A percentile compares a stretch with the other conserved stretches of the same genome.
Evolutionary conservation across 2,329 filamentous ascomycete genomes (phyloP).

Genomic region (Lecanicillium sp.): DNA sequence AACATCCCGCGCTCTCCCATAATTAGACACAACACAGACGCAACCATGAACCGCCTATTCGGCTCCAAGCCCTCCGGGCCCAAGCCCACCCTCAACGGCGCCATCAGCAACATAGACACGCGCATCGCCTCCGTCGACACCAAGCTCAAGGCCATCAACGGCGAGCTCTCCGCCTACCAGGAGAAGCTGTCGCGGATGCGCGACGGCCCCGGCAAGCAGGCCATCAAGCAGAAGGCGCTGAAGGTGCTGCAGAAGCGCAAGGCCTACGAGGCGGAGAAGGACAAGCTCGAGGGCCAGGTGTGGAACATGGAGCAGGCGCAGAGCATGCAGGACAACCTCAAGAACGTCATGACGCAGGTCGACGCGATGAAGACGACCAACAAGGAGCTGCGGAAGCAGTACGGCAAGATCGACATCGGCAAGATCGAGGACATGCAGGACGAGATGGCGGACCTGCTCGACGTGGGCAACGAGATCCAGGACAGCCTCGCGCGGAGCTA

Average conservation of each 20-base stretch:
- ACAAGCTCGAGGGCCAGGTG: constrained; percentile 87
- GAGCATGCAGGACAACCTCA: constrained; percentile 98
- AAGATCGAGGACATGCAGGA: constrained; percentile 97
- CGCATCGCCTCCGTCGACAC: constrained; percentile 86
- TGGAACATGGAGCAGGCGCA: constrained; percentile 99
- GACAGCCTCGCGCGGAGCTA: constrained; percentile 88
- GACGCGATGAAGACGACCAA: constrained; percentile 97
- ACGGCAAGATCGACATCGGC: constrained; percentile 94
- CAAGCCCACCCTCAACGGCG: constrained; percentile 80
- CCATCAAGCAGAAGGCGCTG: constrained; percentile 88
- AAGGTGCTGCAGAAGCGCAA: constrained; percentile 91
- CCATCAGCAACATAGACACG: constrained; percentile 79
- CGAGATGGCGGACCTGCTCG: constrained; percentile 97
- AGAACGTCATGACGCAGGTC: constrained; percentile 97
- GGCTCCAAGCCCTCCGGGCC: constrained; percentile 80
- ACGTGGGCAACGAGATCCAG: constrained; percentile 97
- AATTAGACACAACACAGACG: background rate
- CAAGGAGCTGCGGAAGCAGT: constrained; percentile 86
- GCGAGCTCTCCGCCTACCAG: constrained; percentile 84
- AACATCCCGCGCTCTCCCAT: background rate
- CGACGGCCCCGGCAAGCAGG: constrained; percentile 87
- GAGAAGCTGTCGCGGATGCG: constrained; percentile 85
- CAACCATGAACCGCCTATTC: constrained; percentile 89
- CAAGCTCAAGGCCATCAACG: constrained; percentile 86
- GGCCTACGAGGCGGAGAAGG: constrained; percentile 88